Conservation (phyloP, 2,329 filamentous ascomycete species). For the Colletotrichum siamense region DNA sequence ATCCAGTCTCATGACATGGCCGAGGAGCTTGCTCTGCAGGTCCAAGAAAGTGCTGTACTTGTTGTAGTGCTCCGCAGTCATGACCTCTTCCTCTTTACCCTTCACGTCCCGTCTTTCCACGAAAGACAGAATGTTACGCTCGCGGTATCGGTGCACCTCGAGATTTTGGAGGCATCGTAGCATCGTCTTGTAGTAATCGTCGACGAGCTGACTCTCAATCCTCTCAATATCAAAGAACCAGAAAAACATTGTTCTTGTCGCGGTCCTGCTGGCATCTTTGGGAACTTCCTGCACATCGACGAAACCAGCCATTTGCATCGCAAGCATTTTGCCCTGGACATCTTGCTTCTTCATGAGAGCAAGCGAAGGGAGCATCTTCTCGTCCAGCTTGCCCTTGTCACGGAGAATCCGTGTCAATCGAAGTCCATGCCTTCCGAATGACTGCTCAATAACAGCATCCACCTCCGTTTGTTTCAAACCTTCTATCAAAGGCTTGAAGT, state of each 20-base stretch:
- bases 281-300: slow-evolving; percentile 95
- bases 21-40: slow-evolving; percentile 75
- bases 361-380: slow-evolving; percentile 82
- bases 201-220: slow-evolving; percentile 72
- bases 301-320: slow-evolving; percentile 85
- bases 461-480: slow-evolving; percentile 78
- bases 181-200: slow-evolving; percentile 91
- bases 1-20: slow-evolving; percentile 82
- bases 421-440: slow-evolving; percentile 77
- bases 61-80: slow-evolving; percentile 76
- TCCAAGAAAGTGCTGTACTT: slow-evolving; percentile 64
- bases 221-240: slow-evolving; percentile 88
- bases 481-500: slow-evolving; percentile 77
- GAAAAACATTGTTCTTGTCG: slow-evolving; percentile 85
- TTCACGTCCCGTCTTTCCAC: slow-evolving; percentile 86
- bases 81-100: slow-evolving; percentile 80
- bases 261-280: slow-evolving; percentile 81
- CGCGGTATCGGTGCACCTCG: slow-evolving; percentile 74
- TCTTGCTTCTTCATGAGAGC: slow-evolving; percentile 86
- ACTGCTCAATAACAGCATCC: slow-evolving; percentile 79
- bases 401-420: slow-evolving; percentile 86
- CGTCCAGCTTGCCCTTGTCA: slow-evolving; percentile 91
- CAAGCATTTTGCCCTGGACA: slow-evolving; percentile 82
- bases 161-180: slow-evolving; percentile 82
- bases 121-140: slow-evolving; percentile 77